Evolutionary conservation across 2,329 filamentous ascomycete genomes (phyloP), one percentile per base, ranked within the genome.

Genomic region (Sporothrix dimorphospora): DNA sequence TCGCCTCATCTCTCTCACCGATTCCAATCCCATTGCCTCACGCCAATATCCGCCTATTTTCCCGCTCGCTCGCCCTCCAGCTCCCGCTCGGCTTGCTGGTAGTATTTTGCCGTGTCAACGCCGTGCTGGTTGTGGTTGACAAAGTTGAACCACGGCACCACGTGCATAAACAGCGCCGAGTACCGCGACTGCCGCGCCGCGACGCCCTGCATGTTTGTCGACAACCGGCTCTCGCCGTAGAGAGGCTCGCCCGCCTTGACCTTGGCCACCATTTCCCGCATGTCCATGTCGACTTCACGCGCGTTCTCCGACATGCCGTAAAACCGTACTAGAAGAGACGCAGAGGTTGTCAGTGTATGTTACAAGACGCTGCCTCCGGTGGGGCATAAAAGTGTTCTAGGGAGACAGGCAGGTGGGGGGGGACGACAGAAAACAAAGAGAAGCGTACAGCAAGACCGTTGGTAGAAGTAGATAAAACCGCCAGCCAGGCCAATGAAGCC

Each of bases 21-120:
- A 14, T 19, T 70, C 63, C 63, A 38, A 4, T 49, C 42, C 21
- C 9, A 14, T 1, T 21, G 21, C 30, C n/a, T 14, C 21, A 11
- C 61, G 1, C 65, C 53, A 19, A 7, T 19, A 11, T 24, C 1
- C 0, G 27, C 45, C 19, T 71, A 67, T 63, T 72, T 74, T 30
- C 40, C 69, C 12, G 55, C 47, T 63, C 78, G 75, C 85, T 97
- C 94, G 51, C 90, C 91, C 84, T 97, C 96, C 78, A 99, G 83
- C 82, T 99, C 96, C 81, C 91, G 87, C 86, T 99, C 96, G 8
- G 96, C 96, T 82, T 97, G 94, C 81, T 91, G 91, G 83, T 97
- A 99, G 85, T 99, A 99, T 85, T 99, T 99, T 76, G 95, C 94
- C 42, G 96, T 99, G 81, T 99, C 96, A 73, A 99, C 93, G 77